phyloP scores from a whole-genome alignment of 1,284 basidiomycete genomes.

The Somion occarium region DNA sequence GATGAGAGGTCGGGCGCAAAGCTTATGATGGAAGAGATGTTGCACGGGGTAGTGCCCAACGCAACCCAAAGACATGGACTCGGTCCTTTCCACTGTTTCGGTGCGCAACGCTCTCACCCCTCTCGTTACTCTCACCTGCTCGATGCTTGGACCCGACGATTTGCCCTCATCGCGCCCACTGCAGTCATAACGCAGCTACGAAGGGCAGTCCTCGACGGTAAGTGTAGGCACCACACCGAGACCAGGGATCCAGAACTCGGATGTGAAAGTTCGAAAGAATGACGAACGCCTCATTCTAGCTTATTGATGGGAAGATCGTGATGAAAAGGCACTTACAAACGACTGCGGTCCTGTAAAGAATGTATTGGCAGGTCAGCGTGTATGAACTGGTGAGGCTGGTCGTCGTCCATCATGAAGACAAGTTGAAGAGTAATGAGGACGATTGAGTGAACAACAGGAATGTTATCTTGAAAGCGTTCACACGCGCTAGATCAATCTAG shows the following conservation, averaged over 20 bases:
- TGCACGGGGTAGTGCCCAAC: background rate
- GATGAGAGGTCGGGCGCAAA: background rate
- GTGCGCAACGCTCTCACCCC: background rate
- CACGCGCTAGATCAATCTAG: background rate
- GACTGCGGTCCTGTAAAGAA: slow-evolving; percentile 27
- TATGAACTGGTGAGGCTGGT: slow-evolving; percentile 27
- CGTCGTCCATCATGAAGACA: slow-evolving; percentile 25
- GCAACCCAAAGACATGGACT: slow-evolving; percentile 11
- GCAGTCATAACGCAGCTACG: background rate
- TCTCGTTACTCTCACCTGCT: background rate
- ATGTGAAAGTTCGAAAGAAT: background rate
- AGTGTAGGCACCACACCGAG: background rate
- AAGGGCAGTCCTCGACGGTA: background rate
- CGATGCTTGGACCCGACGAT: background rate
- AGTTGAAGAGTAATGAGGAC: background rate
- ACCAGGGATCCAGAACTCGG: background rate
- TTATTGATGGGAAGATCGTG: background rate
- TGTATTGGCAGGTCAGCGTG: slow-evolving; percentile 26
- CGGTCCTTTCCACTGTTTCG: slow-evolving; percentile 4
- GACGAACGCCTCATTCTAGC: background rate
- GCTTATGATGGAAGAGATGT: background rate
- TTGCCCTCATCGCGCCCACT: background rate
- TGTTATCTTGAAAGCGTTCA: background rate
- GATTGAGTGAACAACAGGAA: background rate
- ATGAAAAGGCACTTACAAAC: slow-evolving; percentile 24